Evolutionary conservation across 2,329 filamentous ascomycete species (phyloP).

Genomic region (Cercospora nicotianae): DNA sequence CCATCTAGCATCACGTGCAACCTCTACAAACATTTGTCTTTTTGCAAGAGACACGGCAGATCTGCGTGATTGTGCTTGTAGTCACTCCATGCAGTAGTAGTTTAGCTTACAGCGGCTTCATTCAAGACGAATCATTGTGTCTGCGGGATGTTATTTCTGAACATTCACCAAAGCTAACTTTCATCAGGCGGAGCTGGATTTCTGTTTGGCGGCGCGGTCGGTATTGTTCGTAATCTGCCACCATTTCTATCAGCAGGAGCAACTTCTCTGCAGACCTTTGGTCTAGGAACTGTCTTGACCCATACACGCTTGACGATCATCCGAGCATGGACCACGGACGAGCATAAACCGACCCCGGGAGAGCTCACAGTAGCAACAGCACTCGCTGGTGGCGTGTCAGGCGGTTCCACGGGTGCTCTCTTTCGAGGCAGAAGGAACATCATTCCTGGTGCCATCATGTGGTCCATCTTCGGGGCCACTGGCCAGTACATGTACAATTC

Average conservation of each 20-base stretch:
- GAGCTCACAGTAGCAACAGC: slow-evolving; percentile 68
- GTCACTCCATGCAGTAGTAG: background rate
- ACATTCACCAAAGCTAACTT: slow-evolving; percentile 11
- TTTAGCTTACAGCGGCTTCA: background rate
- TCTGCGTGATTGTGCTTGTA: background rate
- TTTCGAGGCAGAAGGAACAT: slow-evolving; percentile 58
- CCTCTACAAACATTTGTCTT: background rate
- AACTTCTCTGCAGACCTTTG: slow-evolving; percentile 78
- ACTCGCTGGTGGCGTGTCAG: slow-evolving; percentile 68
- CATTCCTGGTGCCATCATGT: slow-evolving; percentile 60
- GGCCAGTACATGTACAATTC: slow-evolving; percentile 59
- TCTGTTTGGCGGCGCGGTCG: slow-evolving; percentile 47
- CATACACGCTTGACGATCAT: slow-evolving; percentile 54
- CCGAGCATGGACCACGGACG: slow-evolving; percentile 33
- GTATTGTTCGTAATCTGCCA: slow-evolving; percentile 63
- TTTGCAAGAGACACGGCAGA: background rate
- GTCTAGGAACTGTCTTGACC: slow-evolving; percentile 74
- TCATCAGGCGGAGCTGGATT: slow-evolving; percentile 65
- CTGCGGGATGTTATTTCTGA: background rate
- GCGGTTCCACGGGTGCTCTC: slow-evolving; percentile 54
- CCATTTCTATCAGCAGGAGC: slow-evolving; percentile 68
- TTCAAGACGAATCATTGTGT: background rate
- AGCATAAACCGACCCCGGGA: slow-evolving; percentile 26
- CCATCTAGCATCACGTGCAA: background rate
- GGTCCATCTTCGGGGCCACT: slow-evolving; percentile 56